Evolutionary conservation across 371 early-diverging fungal species (phyloP), one percentile per base, ranked within the genome.

Genomic region (Paraphysoderma sedebokerense): DNA sequence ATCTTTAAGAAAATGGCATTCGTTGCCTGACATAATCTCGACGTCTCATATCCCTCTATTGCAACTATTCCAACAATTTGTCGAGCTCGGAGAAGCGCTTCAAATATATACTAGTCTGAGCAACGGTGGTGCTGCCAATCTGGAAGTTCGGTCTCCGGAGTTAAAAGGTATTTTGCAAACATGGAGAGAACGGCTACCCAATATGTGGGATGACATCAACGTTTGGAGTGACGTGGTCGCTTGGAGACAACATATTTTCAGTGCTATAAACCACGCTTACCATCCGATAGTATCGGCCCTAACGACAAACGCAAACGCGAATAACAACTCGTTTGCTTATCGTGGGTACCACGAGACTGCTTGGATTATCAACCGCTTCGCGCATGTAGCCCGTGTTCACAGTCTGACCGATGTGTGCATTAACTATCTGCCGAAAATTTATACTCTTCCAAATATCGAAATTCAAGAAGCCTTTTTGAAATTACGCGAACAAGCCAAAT

Each of bases 331-430:
- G 7, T 81, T 81, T 54, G 92, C 95, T 0, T 97, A 88, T 60
- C 82, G 96, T 22, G 98, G 99, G 5, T 95, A 91, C 62, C 98
- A 98, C 59, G 99, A 99, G 63, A 96, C 92, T 20, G 99, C 99
- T 1, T 97, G 98, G 97, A 92, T 95, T 38, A 93, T 96, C 67
- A 99, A 99, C 56, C 80, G 95, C n/a, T 98, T 99, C 61, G 98
- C 98, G 1, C 89, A 91, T 48, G 87, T 95, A n/a, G 92, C 97
- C 4, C 74, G 99, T 19, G 87, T 90, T 52, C 96, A 98, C 52
- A 77, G 78, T n/a, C 72, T 97, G 9, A 74, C 82, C 19, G 90
- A 95, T 38, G 97, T 97, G 5, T 96, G 98, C 56, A 81, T 87
- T 50, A 81, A 78, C 44, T 83, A 85, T 29, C 67, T 98, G 36